phyloP scores from a whole-genome alignment of 2,329 filamentous ascomycete genomes.

The Dactylellina drechsleri region DNA sequence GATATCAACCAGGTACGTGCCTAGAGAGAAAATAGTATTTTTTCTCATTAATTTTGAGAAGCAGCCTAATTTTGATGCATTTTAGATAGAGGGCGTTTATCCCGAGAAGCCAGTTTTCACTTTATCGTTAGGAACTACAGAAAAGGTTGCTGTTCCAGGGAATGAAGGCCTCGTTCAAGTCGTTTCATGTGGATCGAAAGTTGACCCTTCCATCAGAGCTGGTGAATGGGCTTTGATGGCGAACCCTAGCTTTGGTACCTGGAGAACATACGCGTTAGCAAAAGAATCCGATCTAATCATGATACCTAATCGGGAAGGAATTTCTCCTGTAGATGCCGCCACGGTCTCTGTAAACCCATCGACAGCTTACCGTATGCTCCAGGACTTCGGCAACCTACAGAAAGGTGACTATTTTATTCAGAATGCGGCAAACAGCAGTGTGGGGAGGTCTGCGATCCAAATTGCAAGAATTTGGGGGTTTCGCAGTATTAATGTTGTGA shows the following conservation, averaged over 20 bases:
- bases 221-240: conserved; percentile 97
- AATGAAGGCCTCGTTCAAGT: conserved; percentile 97
- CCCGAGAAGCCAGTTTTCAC: conserved; percentile 83
- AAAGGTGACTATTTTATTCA: conserved; percentile 95
- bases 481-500: conserved; percentile 87
- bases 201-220: conserved; percentile 65
- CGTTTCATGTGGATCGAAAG: conserved; percentile 69
- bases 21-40: no score
- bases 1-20: conserved; percentile 81
- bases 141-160: conserved; percentile 80
- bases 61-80: not conserved
- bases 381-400: conserved; percentile 74
- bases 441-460: conserved; percentile 91
- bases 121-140: conserved; percentile 77
- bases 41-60: not conserved
- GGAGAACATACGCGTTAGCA: conserved; percentile 87
- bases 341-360: conserved; percentile 93
- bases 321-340: conserved; percentile 81
- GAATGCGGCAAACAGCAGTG: conserved; percentile 94
- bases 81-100: conserved; percentile 89
- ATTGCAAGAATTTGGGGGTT: conserved; percentile 85
- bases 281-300: conserved; percentile 72
- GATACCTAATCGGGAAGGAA: conserved; percentile 74
- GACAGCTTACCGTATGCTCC: conserved; percentile 92
- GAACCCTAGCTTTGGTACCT: conserved; percentile 84